Evolutionary conservation across 495 filamentous ascomycete species (phyloP).

Genomic region (Neurospora sp.): DNA sequence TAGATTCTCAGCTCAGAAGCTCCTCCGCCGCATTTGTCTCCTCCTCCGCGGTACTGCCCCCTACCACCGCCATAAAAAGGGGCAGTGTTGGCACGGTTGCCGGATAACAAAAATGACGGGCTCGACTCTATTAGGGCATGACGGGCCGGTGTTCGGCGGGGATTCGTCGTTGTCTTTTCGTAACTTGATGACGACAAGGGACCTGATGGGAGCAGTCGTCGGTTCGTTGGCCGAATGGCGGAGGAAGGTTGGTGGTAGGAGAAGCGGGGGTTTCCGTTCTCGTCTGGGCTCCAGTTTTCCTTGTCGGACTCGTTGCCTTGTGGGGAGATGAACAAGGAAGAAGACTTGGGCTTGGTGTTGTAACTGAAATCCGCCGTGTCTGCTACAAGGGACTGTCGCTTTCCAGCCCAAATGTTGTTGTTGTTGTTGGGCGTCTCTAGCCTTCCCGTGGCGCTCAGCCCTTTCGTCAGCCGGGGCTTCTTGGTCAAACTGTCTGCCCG

Average conservation of each 20-base stretch:
- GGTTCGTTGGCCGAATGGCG: not conserved
- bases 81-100: conserved; percentile 25
- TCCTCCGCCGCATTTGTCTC: conserved; percentile 1
- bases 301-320: conserved; percentile 71
- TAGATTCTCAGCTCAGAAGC: conserved; percentile 25
- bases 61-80: conserved; percentile 5
- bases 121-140: conserved; percentile 18
- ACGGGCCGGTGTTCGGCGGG: conserved; percentile 27
- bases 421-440: conserved; percentile 43
- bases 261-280: conserved; percentile 34
- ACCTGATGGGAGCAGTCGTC: conserved; percentile 14
- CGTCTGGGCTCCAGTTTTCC: conserved; percentile 69
- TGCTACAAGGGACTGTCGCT: not conserved
- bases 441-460: conserved; percentile 56
- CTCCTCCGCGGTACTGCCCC: not conserved
- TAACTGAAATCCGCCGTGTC: conserved; percentile 19
- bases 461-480: conserved; percentile 54
- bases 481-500: conserved; percentile 37
- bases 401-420: conserved; percentile 12
- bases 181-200: not conserved
- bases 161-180: conserved; percentile 12
- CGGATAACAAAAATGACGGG: conserved; percentile 9
- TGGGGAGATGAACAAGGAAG: conserved; percentile 18
- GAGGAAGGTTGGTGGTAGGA: conserved; percentile 11
- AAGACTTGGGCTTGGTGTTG: conserved; percentile 34